phyloP scores from a whole-genome alignment of 768 basidiomycete species.

The Leucosporidium creatinivorum region DNA sequence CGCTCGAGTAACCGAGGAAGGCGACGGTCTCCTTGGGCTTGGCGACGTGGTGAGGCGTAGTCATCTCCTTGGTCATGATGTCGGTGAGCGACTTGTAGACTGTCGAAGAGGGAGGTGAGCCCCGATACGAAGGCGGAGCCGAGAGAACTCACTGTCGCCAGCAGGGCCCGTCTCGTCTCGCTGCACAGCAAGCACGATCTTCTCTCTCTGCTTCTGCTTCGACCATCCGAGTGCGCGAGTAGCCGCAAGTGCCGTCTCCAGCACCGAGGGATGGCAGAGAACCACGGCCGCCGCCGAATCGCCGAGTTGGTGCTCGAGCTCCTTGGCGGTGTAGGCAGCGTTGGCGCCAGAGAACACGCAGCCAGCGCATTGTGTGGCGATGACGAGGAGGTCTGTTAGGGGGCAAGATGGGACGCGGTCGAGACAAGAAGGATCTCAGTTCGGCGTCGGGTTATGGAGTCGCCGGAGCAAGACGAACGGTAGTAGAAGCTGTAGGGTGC shows the following conservation, averaged over 20 bases:
- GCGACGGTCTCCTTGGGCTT: conserved; percentile 33
- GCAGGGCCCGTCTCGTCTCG: conserved; percentile 37
- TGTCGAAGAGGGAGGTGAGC: not conserved
- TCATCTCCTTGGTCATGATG: conserved; percentile 48
- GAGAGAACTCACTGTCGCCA: conserved; percentile 36
- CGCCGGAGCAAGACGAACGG: not conserved
- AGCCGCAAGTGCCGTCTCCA: conserved; percentile 54
- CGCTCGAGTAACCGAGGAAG: conserved; percentile 43
- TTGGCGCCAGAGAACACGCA: conserved; percentile 37
- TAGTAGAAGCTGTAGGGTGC: conserved; percentile 18
- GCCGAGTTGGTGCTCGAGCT: conserved; percentile 63
- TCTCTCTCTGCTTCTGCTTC: conserved; percentile 14
- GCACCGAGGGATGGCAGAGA: conserved; percentile 58
- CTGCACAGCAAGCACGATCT: conserved; percentile 34
- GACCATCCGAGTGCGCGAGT: conserved; percentile 49
- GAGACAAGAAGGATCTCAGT: not conserved
- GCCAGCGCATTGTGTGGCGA: conserved; percentile 30
- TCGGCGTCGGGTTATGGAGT: not conserved
- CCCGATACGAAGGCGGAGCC: not conserved
- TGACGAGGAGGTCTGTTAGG: conserved; percentile 4
- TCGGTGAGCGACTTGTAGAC: conserved; percentile 45
- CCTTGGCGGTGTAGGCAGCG: conserved; percentile 62
- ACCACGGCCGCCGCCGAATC: conserved; percentile 61
- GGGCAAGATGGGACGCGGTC: not conserved
- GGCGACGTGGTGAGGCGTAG: conserved; percentile 53